These are phyloP conservation scores for Ganoderma boninense DNA, from an alignment of 1,284 basidiomycete genomes.

Conservation along the genomic window DNA sequence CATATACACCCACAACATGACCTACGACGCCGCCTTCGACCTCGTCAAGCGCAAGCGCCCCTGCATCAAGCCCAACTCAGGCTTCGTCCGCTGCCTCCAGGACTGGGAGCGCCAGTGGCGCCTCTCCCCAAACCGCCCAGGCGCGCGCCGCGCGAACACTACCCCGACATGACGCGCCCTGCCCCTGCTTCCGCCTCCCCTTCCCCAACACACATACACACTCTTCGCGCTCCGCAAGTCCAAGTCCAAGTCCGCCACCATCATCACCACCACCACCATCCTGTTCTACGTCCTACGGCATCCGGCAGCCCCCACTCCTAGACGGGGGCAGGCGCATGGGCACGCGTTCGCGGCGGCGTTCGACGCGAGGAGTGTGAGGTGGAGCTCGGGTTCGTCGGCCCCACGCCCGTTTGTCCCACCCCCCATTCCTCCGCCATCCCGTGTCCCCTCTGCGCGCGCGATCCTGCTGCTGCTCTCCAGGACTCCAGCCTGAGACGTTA, in stretches of 20 bases:
- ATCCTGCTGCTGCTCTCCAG: neutral
- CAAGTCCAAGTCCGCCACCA: neutral
- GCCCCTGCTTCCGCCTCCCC: neutral
- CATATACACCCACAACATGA: conserved; percentile 70
- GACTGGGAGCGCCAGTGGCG: conserved; percentile 39
- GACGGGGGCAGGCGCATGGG: neutral
- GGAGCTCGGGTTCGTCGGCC: neutral
- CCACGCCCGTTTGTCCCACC: neutral
- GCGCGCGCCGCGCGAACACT: conserved; percentile 33
- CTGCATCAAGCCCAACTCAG: conserved; percentile 76
- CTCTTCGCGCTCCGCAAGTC: too few species aligned
- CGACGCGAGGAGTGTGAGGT: neutral
- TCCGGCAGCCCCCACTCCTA: neutral
- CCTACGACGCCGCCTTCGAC: conserved; percentile 67
- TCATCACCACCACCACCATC: neutral
- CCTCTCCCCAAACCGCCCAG: conserved; percentile 26
- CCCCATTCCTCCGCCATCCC: neutral
- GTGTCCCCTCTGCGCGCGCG: neutral
- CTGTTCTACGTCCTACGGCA: neutral
- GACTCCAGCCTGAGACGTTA: neutral
- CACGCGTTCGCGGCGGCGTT: neutral
- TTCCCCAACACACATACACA: too few species aligned
- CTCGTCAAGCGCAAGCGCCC: conserved; percentile 66
- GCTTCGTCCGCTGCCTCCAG: conserved; percentile 47
- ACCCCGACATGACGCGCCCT: conserved; percentile 25